Evolutionary conservation across 2,329 filamentous ascomycete genomes (phyloP).

Genomic region (Penicillium sp.): DNA sequence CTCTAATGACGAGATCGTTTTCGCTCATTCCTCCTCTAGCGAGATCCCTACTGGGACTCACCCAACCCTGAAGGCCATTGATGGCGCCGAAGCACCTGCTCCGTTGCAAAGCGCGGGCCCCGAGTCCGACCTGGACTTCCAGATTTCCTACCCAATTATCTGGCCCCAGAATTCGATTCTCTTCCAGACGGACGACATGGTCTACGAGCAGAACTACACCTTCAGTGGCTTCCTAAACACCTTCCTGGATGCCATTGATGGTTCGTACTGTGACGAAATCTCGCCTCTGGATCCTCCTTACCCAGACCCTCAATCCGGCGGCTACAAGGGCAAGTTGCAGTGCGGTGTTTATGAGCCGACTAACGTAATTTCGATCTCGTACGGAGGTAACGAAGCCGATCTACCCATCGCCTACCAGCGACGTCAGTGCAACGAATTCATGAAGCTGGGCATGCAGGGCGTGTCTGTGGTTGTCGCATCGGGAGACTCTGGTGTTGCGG

Average conservation of each 20-base stretch:
- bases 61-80: conserved; percentile 37
- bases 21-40: conserved; percentile 2
- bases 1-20: background rate
- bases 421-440: conserved; percentile 42
- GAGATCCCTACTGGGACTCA: conserved; percentile 39
- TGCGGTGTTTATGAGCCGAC: conserved; percentile 43
- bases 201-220: conserved; percentile 37
- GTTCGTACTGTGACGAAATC: conserved; percentile 47
- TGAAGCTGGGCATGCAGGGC: conserved; percentile 49
- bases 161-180: conserved; percentile 48
- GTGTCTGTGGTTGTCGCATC: conserved; percentile 45
- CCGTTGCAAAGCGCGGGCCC: conserved; percentile 28
- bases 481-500: conserved; percentile 45
- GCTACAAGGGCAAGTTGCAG: conserved; percentile 41
- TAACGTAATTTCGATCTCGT: conserved; percentile 37
- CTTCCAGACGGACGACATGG: conserved; percentile 44
- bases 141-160: conserved; percentile 45
- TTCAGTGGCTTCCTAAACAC: conserved; percentile 43
- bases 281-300: conserved; percentile 41
- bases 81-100: conserved; percentile 37
- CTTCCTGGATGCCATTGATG: conserved; percentile 48
- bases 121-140: conserved; percentile 45
- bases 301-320: conserved; percentile 36
- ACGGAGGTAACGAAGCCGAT: conserved; percentile 31
- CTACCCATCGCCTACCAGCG: conserved; percentile 34